Evolutionary conservation across 106 monocot genomes (phyloP).

Genomic region (Dendrobium officinale): DNA sequence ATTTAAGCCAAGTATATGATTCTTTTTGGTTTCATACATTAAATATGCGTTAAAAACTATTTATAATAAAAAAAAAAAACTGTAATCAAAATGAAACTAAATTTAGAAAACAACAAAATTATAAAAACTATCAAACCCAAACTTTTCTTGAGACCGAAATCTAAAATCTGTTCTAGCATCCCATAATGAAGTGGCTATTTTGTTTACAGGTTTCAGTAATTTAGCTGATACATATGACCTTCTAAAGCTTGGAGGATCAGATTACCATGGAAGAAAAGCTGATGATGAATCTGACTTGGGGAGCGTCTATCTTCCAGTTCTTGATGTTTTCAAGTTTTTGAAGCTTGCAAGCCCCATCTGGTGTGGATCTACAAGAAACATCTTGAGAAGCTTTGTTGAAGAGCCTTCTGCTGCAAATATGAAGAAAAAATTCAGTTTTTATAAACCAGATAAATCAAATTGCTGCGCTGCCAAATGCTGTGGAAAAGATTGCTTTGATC

Average conservation of each 20-base stretch:
- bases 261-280: constrained; percentile 84
- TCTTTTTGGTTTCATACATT: not conserved
- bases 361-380: constrained; percentile 51
- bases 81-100: no score
- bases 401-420: constrained; percentile 46
- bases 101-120: not conserved
- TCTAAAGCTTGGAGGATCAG: constrained; percentile 89
- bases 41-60: not conserved
- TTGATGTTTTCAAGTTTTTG: constrained; percentile 45
- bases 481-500: constrained; percentile 29
- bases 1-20: not conserved
- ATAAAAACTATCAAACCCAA: not conserved
- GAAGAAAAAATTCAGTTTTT: constrained; percentile 42
- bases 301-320: constrained; percentile 53
- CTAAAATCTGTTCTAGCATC: not conserved
- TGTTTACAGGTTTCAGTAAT: constrained; percentile 63
- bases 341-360: constrained; percentile 71
- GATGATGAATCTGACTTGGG: constrained; percentile 81
- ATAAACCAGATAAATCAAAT: constrained; percentile 18
- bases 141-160: not conserved
- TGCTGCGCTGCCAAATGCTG: not conserved
- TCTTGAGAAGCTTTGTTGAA: constrained; percentile 36
- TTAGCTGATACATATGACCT: constrained; percentile 66
- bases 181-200: not conserved
- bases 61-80: not conserved